Conservation (phyloP, 2,329 filamentous ascomycete genomes). For the Phoma sp. region DNA sequence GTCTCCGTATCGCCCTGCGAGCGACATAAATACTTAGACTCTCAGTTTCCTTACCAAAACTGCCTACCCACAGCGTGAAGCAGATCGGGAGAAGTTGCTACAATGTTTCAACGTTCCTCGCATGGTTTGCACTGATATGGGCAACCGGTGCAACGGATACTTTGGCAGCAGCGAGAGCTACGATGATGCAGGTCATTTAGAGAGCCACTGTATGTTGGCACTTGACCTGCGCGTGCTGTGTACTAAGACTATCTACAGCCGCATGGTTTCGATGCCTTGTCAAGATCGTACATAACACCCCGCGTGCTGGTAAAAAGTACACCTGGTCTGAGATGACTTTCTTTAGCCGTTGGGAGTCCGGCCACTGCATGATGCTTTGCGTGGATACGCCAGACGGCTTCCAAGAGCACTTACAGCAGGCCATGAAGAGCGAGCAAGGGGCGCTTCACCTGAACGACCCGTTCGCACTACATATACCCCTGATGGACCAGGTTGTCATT, state of each 20-base stretch:
- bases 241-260: background rate
- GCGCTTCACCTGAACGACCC: constrained; percentile 2
- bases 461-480: constrained; percentile 11
- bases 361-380: constrained; percentile 10
- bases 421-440: background rate
- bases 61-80: background rate
- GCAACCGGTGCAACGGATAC: background rate
- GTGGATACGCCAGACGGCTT: constrained; percentile 4
- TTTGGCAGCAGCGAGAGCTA: background rate
- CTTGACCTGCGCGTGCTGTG: background rate
- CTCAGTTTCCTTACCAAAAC: background rate
- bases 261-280: constrained; percentile 9
- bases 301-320: background rate
- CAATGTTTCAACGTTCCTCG: background rate
- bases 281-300: background rate
- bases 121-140: background rate
- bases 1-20: background rate
- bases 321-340: constrained; percentile 20
- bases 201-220: background rate
- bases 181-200: background rate
- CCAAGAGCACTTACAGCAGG: background rate
- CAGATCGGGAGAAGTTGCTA: background rate
- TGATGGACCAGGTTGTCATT: constrained; percentile 12
- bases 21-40: background rate
- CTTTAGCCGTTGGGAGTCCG: constrained; percentile 11